Percentiles rank a stretch among this genome's conserved stretches.
phyloP scores from a whole-genome alignment of 805 yeast genomes.

The Brettanomyces anomalus region DNA sequence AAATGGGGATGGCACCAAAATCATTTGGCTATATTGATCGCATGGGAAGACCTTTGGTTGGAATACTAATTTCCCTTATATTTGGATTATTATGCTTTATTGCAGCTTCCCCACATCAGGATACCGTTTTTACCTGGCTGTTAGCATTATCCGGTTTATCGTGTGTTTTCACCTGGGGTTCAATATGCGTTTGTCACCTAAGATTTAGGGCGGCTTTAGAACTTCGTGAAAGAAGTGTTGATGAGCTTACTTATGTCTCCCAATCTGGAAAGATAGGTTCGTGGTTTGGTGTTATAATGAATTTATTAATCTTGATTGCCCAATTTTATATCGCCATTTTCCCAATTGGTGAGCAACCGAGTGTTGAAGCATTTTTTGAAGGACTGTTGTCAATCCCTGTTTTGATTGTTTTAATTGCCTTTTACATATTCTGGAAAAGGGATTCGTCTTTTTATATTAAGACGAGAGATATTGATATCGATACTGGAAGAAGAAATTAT shows the following conservation, averaged over 20 bases:
- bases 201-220: slow-evolving; percentile 60
- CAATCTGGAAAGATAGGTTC: slow-evolving; percentile 64
- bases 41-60: slow-evolving; percentile 67
- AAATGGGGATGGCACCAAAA: slow-evolving; percentile 58
- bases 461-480: slow-evolving; percentile 44
- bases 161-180: slow-evolving; percentile 69
- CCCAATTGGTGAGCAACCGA: slow-evolving; percentile 48
- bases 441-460: slow-evolving; percentile 38
- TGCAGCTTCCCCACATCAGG: slow-evolving; percentile 46
- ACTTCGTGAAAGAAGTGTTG: slow-evolving; percentile 53
- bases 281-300: slow-evolving; percentile 45
- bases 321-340: slow-evolving; percentile 77
- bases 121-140: slow-evolving; percentile 59
- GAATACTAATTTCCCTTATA: slow-evolving; percentile 42
- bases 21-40: slow-evolving; percentile 61
- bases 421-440: slow-evolving; percentile 27
- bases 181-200: slow-evolving; percentile 57
- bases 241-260: slow-evolving; percentile 58
- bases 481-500: slow-evolving; percentile 50
- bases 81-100: slow-evolving; percentile 53
- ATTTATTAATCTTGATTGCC: slow-evolving; percentile 51
- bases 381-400: slow-evolving; percentile 57
- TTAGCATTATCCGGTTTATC: slow-evolving; percentile 69
- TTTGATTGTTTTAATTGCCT: slow-evolving; percentile 37
- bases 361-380: slow-evolving; percentile 50